Base-by-base conservation (phyloP, 768 basidiomycete species). In the Psilocybe azurescens region DNA sequence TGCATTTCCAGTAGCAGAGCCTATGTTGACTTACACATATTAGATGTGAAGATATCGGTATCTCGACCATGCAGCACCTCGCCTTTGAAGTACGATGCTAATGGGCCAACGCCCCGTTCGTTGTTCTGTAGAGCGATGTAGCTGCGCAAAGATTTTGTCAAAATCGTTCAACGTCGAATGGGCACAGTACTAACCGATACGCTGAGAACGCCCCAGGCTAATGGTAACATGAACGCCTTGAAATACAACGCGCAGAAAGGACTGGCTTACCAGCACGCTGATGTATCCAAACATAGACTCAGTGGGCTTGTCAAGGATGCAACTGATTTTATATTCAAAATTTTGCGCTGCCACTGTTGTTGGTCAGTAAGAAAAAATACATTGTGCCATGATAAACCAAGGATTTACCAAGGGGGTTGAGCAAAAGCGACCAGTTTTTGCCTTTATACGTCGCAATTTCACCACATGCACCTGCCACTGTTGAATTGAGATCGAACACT, bases 61-160 rank as follows among this genome's bases (percentile, higher is more conserved):
- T 93, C 91, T 30, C 87, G 84, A 9, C 92, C 93, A 66, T 91
- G 89, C 28, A 94, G 75, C 20, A 90, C 83, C 73, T 99, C 97
- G 8, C 97, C 97, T 72, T 98, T 93, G 82, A 99, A 99, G 74
- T 99, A 99, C 14, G 96, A 95, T 13, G 94, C 92, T 3, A 99
- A 78, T 5, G 97, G 97, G 0, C 97, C 97, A 24, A 84, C 79
- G 0, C 95, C 96, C 18, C 80, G 77, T 64, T 86, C 85, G 69
- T 95, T 86, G 67, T 98, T 97, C 73, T 93, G 91, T 60, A 98
- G 73, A 0, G 95, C 95, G 68, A 95, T 94, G 72, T 94, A 92
- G 53, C 89, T 87, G 62, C 6, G 32, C 7, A 41, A n/a, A 61
- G 18, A 51, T 55, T 63, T 36, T 28, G 24, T 24, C 20, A 44